These are phyloP conservation scores for Tolypocladium guangdongense DNA, from an alignment of 2,329 filamentous ascomycete species.

Conservation along the genomic window DNA sequence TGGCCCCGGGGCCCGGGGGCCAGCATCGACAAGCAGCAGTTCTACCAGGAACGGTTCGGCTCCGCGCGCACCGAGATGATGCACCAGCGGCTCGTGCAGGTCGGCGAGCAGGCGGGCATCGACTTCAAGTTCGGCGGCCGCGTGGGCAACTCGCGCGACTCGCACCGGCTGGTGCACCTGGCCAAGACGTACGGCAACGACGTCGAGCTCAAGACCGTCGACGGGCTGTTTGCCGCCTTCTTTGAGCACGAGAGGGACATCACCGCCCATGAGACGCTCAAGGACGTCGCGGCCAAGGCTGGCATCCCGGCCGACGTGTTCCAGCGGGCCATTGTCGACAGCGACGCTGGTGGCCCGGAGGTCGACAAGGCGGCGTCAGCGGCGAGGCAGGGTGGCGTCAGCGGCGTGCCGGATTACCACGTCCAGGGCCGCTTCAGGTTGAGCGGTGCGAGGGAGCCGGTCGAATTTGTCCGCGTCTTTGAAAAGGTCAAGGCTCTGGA, in stretches of 20 bases:
- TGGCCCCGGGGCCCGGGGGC: conserved; percentile 16
- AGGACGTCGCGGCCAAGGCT: conserved; percentile 17
- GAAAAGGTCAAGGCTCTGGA: conserved; percentile 36
- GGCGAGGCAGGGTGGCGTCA: conserved; percentile 28
- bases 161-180: conserved; percentile 36
- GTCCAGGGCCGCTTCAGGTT: conserved; percentile 58
- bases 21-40: conserved; percentile 24
- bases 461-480: conserved; percentile 55
- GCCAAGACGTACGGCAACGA: conserved; percentile 37
- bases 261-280: conserved; percentile 27
- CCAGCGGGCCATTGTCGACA: conserved; percentile 25
- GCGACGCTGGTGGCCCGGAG: conserved; percentile 35
- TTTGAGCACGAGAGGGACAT: conserved; percentile 34
- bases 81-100: conserved; percentile 15
- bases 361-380: conserved; percentile 19
- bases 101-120: conserved; percentile 27
- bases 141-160: conserved; percentile 33
- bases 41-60: conserved; percentile 46
- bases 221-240: conserved; percentile 29
- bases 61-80: conserved; percentile 38
- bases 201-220: conserved; percentile 45
- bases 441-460: conserved; percentile 57
- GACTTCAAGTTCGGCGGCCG: conserved; percentile 38
- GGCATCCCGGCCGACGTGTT: conserved; percentile 36
- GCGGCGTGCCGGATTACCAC: conserved; percentile 62